Evolutionary conservation across 257 asterid genomes (phyloP).

Genomic region (Petunia axillaris): DNA sequence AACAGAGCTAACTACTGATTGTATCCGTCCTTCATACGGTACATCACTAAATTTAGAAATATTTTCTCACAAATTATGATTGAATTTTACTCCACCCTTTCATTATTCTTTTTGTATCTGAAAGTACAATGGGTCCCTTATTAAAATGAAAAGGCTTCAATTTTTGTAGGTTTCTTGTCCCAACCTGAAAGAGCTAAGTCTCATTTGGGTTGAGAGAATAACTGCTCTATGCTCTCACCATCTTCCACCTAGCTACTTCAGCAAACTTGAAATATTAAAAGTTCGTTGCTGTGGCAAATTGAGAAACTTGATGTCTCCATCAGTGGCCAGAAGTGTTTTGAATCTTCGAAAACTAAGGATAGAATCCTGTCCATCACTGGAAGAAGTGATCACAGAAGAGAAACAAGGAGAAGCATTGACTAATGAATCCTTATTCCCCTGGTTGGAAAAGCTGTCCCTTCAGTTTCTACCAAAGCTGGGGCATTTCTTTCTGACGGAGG

Average conservation of each 20-base stretch:
- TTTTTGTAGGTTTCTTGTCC: not conserved
- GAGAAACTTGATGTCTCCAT: conserved; percentile 15
- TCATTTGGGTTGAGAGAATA: not conserved
- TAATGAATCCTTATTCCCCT: not conserved
- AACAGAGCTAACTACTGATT: too few species aligned
- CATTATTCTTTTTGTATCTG: too few species aligned
- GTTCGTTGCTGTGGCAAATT: rapidly evolving
- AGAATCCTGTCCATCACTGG: rapidly evolving
- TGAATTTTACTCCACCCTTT: too few species aligned
- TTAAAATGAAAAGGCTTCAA: too few species aligned
- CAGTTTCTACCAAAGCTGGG: not conserved
- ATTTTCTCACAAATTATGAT: too few species aligned
- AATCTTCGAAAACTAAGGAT: rapidly evolving
- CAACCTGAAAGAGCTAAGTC: not conserved
- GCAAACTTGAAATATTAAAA: not conserved
- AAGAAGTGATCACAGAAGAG: not conserved
- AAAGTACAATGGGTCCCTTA: too few species aligned
- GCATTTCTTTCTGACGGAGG: not conserved
- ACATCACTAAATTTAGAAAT: too few species aligned
- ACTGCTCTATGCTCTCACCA: not conserved
- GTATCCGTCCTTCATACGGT: too few species aligned
- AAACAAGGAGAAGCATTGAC: not conserved
- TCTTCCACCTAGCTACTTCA: not conserved
- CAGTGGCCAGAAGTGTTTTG: not conserved
- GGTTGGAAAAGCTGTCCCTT: not conserved